A percentile compares a stretch with the other conserved stretches of the same genome.
phyloP scores from a whole-genome alignment of 1,284 basidiomycete species.

The Cronartium ribicola region DNA sequence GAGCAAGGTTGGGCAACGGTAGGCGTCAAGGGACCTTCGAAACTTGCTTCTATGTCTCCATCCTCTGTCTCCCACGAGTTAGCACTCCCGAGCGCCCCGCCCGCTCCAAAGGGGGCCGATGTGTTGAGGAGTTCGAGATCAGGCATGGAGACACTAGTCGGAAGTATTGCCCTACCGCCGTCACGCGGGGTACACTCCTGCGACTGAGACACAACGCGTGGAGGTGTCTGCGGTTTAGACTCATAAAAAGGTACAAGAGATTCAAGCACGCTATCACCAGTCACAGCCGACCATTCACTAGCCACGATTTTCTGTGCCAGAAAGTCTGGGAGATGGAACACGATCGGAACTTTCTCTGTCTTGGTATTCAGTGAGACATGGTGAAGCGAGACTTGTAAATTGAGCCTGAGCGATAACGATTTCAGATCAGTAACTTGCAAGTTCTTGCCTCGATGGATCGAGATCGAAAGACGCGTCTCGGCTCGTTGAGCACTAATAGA shows the following conservation, averaged over 20 bases:
- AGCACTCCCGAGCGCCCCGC: background rate
- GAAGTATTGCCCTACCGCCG: background rate
- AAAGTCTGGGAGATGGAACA: constrained; percentile 26
- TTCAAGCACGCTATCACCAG: constrained; percentile 27
- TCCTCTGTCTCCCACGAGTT: constrained; percentile 7
- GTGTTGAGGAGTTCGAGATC: constrained; percentile 31
- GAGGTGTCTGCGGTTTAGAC: background rate
- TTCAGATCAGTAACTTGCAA: background rate
- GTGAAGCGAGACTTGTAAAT: constrained; percentile 21
- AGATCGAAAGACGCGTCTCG: constrained; percentile 13
- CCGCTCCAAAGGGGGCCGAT: constrained; percentile 29
- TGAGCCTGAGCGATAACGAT: constrained; percentile 13
- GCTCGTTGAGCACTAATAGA: constrained; percentile 28
- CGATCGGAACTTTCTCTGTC: constrained; percentile 13
- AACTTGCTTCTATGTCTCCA: constrained; percentile 14
- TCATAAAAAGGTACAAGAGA: constrained; percentile 13
- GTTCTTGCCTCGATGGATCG: constrained; percentile 21
- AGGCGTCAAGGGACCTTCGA: background rate
- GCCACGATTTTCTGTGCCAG: constrained; percentile 16
- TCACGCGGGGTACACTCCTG: background rate
- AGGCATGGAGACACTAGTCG: background rate
- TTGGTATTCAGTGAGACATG: background rate
- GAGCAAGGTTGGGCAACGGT: background rate
- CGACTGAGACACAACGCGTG: constrained; percentile 1
- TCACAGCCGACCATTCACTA: constrained; percentile 32